A percentile compares a stretch with the other conserved stretches of the same genome.
Evolutionary conservation across 2,329 filamentous ascomycete species (phyloP).

Genomic region (Thielaviopsis euricoi): DNA sequence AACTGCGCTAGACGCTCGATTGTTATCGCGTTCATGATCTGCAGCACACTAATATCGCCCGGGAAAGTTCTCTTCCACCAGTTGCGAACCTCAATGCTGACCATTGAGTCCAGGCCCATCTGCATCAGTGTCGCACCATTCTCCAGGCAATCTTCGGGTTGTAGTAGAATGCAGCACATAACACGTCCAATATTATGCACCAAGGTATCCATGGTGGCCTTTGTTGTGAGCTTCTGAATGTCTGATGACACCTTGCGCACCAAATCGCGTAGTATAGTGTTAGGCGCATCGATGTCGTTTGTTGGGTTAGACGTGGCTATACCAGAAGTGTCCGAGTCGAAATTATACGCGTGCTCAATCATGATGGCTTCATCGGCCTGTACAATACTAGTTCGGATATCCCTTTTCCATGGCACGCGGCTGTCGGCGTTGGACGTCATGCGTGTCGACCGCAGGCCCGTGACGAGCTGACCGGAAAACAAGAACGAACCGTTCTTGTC

Average conservation of each 20-base stretch:
- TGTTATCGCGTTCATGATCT: slow-evolving; percentile 9
- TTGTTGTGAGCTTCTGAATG: not conserved
- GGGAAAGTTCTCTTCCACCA: slow-evolving; percentile 15
- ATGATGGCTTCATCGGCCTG: not conserved
- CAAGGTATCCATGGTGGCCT: not conserved
- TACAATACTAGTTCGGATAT: slow-evolving; percentile 1
- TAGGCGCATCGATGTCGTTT: not conserved
- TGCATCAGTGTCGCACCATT: not conserved
- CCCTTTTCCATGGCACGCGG: slow-evolving; percentile 2
- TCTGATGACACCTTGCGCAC: not conserved
- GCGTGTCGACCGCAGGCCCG: slow-evolving; percentile 9
- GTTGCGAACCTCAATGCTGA: slow-evolving; percentile 15
- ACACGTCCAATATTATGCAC: not conserved
- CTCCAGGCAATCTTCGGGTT: not conserved
- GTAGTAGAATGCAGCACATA: not conserved
- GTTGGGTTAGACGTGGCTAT: not conserved
- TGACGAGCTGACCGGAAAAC: not conserved
- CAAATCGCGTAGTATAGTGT: not conserved
- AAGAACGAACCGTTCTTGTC: not conserved
- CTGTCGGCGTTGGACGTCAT: slow-evolving; percentile 1
- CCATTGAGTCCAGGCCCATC: slow-evolving; percentile 14
- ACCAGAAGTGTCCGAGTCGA: not conserved
- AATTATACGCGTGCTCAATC: not conserved
- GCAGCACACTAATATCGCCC: slow-evolving; percentile 14
- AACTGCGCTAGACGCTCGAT: slow-evolving; percentile 1